A percentile compares a stretch with the other conserved stretches of the same genome.
phyloP scores from a whole-genome alignment of 1,284 basidiomycete genomes.

The Erythrobasidium hasegawianum region DNA sequence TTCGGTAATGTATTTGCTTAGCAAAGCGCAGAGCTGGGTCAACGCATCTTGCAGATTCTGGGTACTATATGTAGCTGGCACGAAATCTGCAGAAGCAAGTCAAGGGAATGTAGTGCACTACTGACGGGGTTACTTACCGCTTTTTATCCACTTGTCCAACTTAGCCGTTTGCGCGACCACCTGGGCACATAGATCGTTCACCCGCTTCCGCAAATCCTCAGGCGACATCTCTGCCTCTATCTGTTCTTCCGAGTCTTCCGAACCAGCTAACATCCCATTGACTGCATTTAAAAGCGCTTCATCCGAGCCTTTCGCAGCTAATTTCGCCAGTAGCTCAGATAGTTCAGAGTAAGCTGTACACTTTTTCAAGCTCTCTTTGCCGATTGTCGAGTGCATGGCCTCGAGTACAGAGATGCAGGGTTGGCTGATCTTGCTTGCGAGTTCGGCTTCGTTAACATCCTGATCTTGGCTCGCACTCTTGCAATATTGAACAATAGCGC shows the following conservation, averaged over 20 bases:
- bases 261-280: neutral
- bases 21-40: neutral
- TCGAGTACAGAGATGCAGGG: conserved; percentile 4
- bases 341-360: neutral
- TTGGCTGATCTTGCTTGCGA: conserved; percentile 4
- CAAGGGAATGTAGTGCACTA: neutral
- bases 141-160: conserved; percentile 27
- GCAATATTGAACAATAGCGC: conserved; percentile 8
- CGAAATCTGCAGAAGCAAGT: neutral
- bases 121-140: neutral
- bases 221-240: neutral
- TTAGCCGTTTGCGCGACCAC: neutral
- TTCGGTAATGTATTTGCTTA: neutral
- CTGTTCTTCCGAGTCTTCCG: neutral
- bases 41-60: neutral
- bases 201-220: conserved; percentile 6
- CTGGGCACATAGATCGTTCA: neutral
- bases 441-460: conserved; percentile 2
- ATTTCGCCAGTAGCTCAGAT: conserved; percentile 4
- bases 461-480: neutral
- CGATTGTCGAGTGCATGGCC: neutral
- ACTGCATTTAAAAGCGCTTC: neutral
- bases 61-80: neutral
- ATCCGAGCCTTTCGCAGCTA: conserved; percentile 3
- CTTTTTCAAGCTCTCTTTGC: too few species aligned